These are phyloP conservation scores for Entomortierella parvispora DNA, from an alignment of 192 early-diverging fungal genomes.

Conservation along the genomic window DNA sequence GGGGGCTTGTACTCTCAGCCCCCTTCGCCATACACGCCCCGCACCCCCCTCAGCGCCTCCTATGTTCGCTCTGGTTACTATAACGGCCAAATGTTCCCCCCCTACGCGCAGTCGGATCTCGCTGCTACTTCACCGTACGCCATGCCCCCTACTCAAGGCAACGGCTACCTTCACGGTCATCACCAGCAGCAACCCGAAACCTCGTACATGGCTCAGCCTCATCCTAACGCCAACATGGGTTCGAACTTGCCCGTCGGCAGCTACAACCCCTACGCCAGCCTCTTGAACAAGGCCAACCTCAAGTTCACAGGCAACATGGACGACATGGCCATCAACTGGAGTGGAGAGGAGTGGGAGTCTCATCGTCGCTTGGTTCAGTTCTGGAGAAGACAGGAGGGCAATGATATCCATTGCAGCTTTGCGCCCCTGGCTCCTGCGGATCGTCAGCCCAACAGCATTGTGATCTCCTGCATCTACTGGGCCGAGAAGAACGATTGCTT, in stretches of 20 bases:
- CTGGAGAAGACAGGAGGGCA: conserved; percentile 73
- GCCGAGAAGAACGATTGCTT: conserved; percentile 76
- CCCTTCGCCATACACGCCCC: conserved; percentile 29
- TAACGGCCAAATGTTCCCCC: no score
- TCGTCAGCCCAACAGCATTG: conserved; percentile 70
- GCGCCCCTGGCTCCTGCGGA: conserved; percentile 67
- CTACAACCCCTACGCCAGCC: conserved; percentile 65
- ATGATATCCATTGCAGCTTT: conserved; percentile 73
- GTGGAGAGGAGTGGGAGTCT: conserved; percentile 69
- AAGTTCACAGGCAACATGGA: conserved; percentile 76
- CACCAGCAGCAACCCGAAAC: conserved; percentile 3
- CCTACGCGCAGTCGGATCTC: neutral
- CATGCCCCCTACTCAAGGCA: neutral
- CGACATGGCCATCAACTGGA: conserved; percentile 75
- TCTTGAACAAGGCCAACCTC: conserved; percentile 79
- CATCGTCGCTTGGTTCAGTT: conserved; percentile 79
- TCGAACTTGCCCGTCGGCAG: conserved; percentile 23
- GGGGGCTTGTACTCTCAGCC: conserved; percentile 26
- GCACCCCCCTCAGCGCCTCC: conserved; percentile 18
- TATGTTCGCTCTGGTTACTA: conserved; percentile 41
- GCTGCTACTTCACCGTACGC: neutral
- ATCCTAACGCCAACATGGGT: conserved; percentile 16
- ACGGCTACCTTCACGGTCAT: neutral
- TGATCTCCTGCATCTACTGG: conserved; percentile 88
- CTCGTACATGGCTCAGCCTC: conserved; percentile 16